Conservation (phyloP, 305 asterid genomes). For the Solanum hybrid region DNA sequence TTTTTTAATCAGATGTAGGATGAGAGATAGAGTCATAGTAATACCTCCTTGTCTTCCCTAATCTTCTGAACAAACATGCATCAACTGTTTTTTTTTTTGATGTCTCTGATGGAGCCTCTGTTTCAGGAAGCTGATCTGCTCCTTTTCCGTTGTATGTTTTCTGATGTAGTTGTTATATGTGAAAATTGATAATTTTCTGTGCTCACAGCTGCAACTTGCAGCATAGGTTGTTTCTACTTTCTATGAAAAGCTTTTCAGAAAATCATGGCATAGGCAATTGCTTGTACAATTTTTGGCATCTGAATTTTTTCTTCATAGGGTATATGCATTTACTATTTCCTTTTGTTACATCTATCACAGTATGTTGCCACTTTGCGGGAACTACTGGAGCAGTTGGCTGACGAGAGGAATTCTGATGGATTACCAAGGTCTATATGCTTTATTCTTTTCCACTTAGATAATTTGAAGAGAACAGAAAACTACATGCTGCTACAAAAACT, state of each 20-base stretch:
- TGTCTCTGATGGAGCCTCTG: not conserved
- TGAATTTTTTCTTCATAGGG: not conserved
- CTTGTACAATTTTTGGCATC: not conserved
- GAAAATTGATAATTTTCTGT: not conserved
- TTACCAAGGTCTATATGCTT: slow-evolving; percentile 54
- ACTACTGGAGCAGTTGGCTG: slow-evolving; percentile 79
- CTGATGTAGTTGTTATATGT: not conserved
- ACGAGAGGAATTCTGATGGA: slow-evolving; percentile 70
- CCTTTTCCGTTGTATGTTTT: not conserved
- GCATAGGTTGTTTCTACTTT: not conserved
- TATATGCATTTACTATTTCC: not conserved
- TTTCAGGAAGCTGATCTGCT: not conserved
- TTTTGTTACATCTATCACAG: slow-evolving; percentile 23
- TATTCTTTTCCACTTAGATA: not conserved
- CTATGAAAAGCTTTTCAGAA: not conserved
- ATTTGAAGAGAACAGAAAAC: not conserved
- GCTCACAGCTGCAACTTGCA: not conserved
- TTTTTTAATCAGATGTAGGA: not conserved
- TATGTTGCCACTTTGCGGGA: slow-evolving; percentile 82
- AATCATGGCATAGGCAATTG: not conserved
- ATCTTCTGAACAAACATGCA: not conserved
- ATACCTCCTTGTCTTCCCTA: not conserved
- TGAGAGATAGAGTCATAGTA: not conserved
- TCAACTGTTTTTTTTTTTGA: not conserved
- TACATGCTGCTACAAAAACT: not conserved